phyloP scores from a whole-genome alignment of 148 eudicot genomes.

The Rhododendron kiyosumense region DNA sequence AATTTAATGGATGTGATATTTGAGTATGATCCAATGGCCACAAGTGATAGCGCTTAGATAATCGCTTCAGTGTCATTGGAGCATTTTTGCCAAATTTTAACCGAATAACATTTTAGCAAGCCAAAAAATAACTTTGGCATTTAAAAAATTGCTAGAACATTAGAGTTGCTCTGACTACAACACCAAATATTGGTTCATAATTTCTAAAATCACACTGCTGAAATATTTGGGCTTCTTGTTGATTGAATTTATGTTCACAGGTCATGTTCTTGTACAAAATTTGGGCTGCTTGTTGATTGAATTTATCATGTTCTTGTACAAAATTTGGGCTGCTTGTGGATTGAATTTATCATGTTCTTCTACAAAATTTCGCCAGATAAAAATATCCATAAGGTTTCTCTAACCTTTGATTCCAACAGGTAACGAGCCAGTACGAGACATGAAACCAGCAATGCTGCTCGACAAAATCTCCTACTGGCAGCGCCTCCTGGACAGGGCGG shows the following conservation, averaged over 20 bases:
- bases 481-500: slow-evolving; percentile 66
- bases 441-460: slow-evolving; percentile 75
- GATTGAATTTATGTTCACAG: too few relatives aligned
- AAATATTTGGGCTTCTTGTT: not conserved
- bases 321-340: not conserved
- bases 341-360: not conserved
- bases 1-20: too few relatives aligned
- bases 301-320: not conserved
- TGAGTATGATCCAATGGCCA: too few relatives aligned
- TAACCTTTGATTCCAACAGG: not conserved
- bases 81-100: too few relatives aligned
- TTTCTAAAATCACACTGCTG: not conserved
- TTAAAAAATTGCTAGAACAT: too few relatives aligned
- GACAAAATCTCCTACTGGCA: slow-evolving; percentile 77
- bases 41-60: too few relatives aligned
- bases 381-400: not conserved
- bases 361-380: not conserved
- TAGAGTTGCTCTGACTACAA: too few relatives aligned
- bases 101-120: too few relatives aligned
- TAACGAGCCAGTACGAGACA: slow-evolving; percentile 41
- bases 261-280: not conserved
- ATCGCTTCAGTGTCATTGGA: too few relatives aligned
- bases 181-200: not conserved
- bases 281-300: not conserved
- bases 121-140: too few relatives aligned